Percentiles rank a stretch among this genome's conserved stretches.
These are phyloP conservation scores for Pythium grandisporangium DNA, from an alignment of 352 stramenopile species.

Conservation along the genomic window DNA sequence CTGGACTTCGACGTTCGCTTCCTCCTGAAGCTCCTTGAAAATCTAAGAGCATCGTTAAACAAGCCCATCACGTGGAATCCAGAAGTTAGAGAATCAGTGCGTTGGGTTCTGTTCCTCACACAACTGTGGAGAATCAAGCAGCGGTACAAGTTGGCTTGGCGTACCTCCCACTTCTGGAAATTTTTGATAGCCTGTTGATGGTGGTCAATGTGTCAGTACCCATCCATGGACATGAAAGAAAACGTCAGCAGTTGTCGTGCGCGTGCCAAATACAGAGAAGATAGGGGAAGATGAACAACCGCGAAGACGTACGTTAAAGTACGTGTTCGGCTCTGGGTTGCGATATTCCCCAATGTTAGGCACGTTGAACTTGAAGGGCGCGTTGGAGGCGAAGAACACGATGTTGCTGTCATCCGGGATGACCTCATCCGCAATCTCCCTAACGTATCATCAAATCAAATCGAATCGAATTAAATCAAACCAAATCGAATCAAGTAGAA, in stretches of 20 bases:
- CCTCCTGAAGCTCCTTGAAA: conserved; percentile 38
- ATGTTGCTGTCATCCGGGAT: conserved; percentile 53
- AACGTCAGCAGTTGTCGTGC: too few species aligned
- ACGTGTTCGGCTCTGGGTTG: conserved; percentile 33
- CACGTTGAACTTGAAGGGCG: conserved; percentile 53
- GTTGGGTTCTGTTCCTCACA: too few species aligned
- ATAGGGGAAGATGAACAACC: too few species aligned
- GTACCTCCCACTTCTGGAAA: conserved; percentile 58
- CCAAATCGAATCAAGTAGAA: too few species aligned
- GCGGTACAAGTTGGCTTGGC: too few species aligned
- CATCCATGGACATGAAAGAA: background rate
- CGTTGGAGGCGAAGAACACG: conserved; percentile 67
- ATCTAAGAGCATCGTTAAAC: too few species aligned
- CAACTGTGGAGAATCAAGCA: too few species aligned
- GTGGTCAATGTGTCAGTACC: too few species aligned
- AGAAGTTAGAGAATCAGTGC: too few species aligned
- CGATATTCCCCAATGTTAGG: conserved; percentile 38
- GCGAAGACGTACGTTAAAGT: conserved; percentile 34
- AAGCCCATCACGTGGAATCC: too few species aligned
- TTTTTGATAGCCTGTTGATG: conserved; percentile 35
- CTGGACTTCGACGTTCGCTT: conserved; percentile 16
- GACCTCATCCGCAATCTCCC: conserved; percentile 16
- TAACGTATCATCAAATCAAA: background rate
- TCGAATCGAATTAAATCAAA: too few species aligned
- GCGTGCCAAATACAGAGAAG: too few species aligned